Base-by-base conservation (phyloP, 805 yeast species). In the Monosporozyma aquatica region DNA sequence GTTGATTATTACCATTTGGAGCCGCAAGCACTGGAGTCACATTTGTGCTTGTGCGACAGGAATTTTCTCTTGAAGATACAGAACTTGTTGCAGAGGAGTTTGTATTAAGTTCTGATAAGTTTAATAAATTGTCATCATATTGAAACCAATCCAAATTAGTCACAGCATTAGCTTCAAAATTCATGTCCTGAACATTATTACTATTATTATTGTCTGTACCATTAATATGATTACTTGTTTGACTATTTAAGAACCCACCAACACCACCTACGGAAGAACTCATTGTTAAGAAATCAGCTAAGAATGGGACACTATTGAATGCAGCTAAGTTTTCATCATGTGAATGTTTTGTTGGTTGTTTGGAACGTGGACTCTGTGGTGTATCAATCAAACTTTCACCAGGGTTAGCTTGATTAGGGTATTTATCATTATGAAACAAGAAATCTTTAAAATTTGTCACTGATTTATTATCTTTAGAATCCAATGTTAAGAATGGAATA, bases 181-280 rank as follows among this genome's bases (percentile, higher is more conserved):
- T 32, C 11, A 23, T 32, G 15, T 38, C 28, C 15, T 34, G 23
- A 22, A 22, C 18, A 27, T 27, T 21, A 6, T 25, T 15, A 27
- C 20, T 21, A n/a, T 18, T 26, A 10, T 23, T 36, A 37, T 23
- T 17, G 13, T 13, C 21, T 7, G 18, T 27, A 20, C 20, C 20
- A 10, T 5, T 22, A 8, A 18, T 27, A 20, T 22, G n/a, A 10
- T 5, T 22, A 8, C 18, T 20, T 13, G 4, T 26, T 10, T 6
- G 18, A 14, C 20, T 37, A 20, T 25, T 25, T 8, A 18, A 24
- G 44, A 61, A 68, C 1, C 71, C 72, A 10, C 70, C 69, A 8
- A 49, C 46, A 35, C 72, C 72, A 37, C 70, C 71, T 18, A 64
- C 64, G 11, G 66, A 62, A 18, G 66, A 57, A 24, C 71, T 67